Base-by-base conservation (phyloP, 768 basidiomycete species). In the Tulasnella sp. region DNA sequence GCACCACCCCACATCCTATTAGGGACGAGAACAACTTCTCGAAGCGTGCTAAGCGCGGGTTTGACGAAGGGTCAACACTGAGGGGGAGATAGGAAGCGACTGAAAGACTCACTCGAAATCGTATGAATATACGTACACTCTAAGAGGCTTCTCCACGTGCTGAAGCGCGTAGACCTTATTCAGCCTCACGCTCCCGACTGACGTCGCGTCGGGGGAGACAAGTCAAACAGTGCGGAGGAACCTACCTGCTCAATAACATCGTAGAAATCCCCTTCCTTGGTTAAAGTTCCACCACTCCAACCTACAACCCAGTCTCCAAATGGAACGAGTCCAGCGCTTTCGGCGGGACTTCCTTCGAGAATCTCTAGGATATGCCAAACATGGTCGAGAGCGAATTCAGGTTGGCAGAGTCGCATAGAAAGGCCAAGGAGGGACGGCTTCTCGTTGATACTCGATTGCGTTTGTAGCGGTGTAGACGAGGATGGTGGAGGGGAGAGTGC, bases 281-380 rank as follows among this genome's bases (percentile, higher is more conserved):
- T 79, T 48, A 99, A 73, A 2, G 88, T 85, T 7, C 96, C 95
- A 10, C 96, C 95, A 15, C 90, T 89, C 88, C 95, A 99, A 19
- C 95, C 95, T 67, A 85, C 75, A 65, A 83, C 81, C 75, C 80
- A 84, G 70, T 83, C 80, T 29, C 80, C 78, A 75, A 89, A 94
- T 0, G 95, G 95, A 19, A 99, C 96, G 10, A 98, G 80, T 2
- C 94, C 95, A 4, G 93, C 92, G 67, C 86, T 89, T 75, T 98
- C 94, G 8, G 95, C 96, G 4, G 96, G 96, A 63, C 86, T 89
- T 21, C 92, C 95, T 70, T 99, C 95, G 42, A 95, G 74, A 13
- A 99, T 92, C 68, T 99, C 96, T 48, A 99, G 77, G 42, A 99
- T 92, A 71, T 98, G 96, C 94, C 96, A 99, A 4, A 99, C 93